A percentile compares a stretch with the other conserved stretches of the same genome.
phyloP scores from a whole-genome alignment of 2,329 filamentous ascomycete species.

The Parascedosporium putredinis region DNA sequence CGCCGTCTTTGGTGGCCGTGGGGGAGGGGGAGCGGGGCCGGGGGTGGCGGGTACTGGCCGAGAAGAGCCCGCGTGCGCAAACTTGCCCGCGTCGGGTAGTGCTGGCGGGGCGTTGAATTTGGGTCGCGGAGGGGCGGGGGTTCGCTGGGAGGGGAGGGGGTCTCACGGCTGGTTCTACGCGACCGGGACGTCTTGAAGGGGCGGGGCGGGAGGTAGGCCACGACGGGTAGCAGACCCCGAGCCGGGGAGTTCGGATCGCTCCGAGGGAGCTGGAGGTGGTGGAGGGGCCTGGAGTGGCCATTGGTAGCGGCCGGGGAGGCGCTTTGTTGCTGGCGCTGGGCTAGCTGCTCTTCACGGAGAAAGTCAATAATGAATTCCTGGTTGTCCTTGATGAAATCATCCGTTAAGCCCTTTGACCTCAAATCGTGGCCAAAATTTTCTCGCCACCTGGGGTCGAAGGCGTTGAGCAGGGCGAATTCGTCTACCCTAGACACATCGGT shows the following conservation, averaged over 20 bases:
- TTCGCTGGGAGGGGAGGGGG: constrained; percentile 53
- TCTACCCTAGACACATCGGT: constrained; percentile 31
- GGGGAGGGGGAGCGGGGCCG: constrained; percentile 5
- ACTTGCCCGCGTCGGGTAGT: constrained; percentile 81
- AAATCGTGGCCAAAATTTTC: constrained; percentile 57
- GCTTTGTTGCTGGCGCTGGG: constrained; percentile 19
- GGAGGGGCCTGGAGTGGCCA: constrained; percentile 11
- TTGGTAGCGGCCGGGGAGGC: constrained; percentile 11
- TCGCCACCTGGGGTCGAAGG: constrained; percentile 54
- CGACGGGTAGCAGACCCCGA: constrained; percentile 22
- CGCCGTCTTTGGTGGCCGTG: constrained; percentile 54
- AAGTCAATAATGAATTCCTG: constrained; percentile 60
- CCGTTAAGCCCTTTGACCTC: constrained; percentile 50
- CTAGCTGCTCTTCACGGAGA: constrained; percentile 45
- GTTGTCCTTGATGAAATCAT: constrained; percentile 57
- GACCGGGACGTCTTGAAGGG: constrained; percentile 44
- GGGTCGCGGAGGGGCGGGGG: constrained; percentile 47
- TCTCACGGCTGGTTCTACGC: constrained; percentile 45
- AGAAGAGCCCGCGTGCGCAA: constrained; percentile 41
- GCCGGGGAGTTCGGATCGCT: constrained; percentile 17
- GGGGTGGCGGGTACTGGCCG: not conserved
- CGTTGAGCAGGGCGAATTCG: constrained; percentile 53
- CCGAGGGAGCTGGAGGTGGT: constrained; percentile 22
- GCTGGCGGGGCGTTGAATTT: constrained; percentile 80
- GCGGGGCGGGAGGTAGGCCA: constrained; percentile 34